Conservation (phyloP, 495 filamentous ascomycete genomes). For the Jackrogersella multiformis region DNA sequence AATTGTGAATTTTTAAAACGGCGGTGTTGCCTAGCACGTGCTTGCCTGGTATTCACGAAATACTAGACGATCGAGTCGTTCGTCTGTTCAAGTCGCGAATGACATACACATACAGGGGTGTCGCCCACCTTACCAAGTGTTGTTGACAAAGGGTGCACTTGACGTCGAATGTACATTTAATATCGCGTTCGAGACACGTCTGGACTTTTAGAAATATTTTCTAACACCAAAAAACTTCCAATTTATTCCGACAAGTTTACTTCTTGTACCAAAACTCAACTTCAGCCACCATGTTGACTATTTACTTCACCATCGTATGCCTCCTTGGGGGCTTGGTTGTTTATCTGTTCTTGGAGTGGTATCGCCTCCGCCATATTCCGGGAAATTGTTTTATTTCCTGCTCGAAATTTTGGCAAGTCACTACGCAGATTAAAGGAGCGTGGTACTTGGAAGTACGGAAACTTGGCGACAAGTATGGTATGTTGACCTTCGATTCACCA, state of each 20-base stretch:
- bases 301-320: background rate
- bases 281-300: conserved; percentile 2
- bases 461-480: conserved; percentile 31
- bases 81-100: background rate
- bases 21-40: background rate
- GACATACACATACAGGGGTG: no score
- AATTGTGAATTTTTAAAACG: conserved; percentile 9
- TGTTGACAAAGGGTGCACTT: background rate
- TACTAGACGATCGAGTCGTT: no score
- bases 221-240: background rate
- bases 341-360: conserved; percentile 4
- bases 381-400: conserved; percentile 26
- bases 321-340: background rate
- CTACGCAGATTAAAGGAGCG: conserved; percentile 19
- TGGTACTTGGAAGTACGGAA: conserved; percentile 29
- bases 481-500: background rate
- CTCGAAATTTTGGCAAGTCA: conserved; percentile 28
- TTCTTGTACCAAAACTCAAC: background rate
- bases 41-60: background rate
- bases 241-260: background rate
- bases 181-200: conserved; percentile 11
- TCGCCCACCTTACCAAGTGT: no score
- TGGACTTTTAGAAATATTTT: background rate
- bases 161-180: background rate
- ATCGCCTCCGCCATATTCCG: conserved; percentile 31